phyloP scores from a whole-genome alignment of 768 basidiomycete genomes.

The Lentinula detonsa region DNA sequence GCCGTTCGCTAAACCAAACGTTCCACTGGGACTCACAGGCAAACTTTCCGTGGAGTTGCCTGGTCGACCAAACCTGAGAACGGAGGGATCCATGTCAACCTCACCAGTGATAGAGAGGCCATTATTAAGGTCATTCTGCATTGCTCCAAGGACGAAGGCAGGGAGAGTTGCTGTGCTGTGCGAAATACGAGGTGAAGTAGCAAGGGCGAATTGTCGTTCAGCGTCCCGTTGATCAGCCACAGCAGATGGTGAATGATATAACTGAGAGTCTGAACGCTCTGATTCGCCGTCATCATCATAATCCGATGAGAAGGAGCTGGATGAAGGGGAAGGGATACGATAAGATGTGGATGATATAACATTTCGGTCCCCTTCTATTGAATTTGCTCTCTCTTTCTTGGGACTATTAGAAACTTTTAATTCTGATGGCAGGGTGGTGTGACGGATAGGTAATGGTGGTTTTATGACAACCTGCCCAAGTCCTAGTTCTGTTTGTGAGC shows the following conservation, averaged over 20 bases:
- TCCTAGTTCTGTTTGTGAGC: slow-evolving; percentile 5
- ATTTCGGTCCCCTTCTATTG: neutral
- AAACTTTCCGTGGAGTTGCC: slow-evolving; percentile 72
- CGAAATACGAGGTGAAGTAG: slow-evolving; percentile 6
- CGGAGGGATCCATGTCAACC: slow-evolving; percentile 65
- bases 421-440: slow-evolving; percentile 1
- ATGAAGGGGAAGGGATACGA: neutral
- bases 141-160: slow-evolving; percentile 3
- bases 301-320: slow-evolving; percentile 4
- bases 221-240: slow-evolving; percentile 22
- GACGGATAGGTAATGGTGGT: slow-evolving; percentile 1
- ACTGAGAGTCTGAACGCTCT: neutral
- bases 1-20: neutral
- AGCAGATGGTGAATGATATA: slow-evolving; percentile 40
- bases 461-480: slow-evolving; percentile 22
- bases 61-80: slow-evolving; percentile 70
- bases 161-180: slow-evolving; percentile 13
- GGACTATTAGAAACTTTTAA: neutral
- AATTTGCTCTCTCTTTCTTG: neutral
- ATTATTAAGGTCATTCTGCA: neutral
- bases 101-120: neutral
- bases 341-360: neutral
- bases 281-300: neutral
- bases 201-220: slow-evolving; percentile 17
- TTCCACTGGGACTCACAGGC: slow-evolving; percentile 19